phyloP scores from a whole-genome alignment of 2,329 filamentous ascomycete species.

The Curvularia lunata region DNA sequence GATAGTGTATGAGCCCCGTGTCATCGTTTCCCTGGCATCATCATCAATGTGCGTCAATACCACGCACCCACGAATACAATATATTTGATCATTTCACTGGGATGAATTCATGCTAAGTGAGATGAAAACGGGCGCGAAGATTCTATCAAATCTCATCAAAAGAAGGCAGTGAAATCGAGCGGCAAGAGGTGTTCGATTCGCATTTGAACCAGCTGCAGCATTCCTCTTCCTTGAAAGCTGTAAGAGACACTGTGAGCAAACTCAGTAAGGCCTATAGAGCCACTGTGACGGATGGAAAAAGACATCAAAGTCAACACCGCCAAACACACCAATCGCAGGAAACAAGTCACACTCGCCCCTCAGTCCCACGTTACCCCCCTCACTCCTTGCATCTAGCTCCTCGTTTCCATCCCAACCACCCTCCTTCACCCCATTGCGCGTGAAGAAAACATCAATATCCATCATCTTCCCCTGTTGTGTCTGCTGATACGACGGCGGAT shows the following conservation, averaged over 20 bases:
- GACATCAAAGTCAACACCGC: constrained; percentile 71
- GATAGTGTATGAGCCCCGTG: too few species aligned
- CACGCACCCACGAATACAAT: not conserved
- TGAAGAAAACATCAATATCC: constrained; percentile 71
- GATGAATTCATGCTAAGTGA: not conserved
- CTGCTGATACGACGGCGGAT: constrained; percentile 45
- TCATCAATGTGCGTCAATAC: not conserved
- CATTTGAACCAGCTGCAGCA: not conserved
- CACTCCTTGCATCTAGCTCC: constrained; percentile 70
- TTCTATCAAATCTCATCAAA: not conserved
- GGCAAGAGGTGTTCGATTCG: not conserved
- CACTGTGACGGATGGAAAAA: constrained; percentile 66
- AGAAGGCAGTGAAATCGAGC: not conserved
- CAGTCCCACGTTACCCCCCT: constrained; percentile 67
- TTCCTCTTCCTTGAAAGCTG: not conserved
- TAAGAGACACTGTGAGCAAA: not conserved
- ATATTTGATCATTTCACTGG: not conserved
- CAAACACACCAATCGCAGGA: constrained; percentile 73
- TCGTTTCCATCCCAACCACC: constrained; percentile 77
- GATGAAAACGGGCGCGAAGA: not conserved
- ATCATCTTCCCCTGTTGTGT: constrained; percentile 41
- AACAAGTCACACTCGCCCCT: constrained; percentile 75
- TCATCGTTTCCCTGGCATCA: not conserved
- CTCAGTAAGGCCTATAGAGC: constrained; percentile 54
- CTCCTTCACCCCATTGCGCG: constrained; percentile 65